phyloP scores from a whole-genome alignment of 78 protist genomes.

The Protostelium mycophagum region DNA sequence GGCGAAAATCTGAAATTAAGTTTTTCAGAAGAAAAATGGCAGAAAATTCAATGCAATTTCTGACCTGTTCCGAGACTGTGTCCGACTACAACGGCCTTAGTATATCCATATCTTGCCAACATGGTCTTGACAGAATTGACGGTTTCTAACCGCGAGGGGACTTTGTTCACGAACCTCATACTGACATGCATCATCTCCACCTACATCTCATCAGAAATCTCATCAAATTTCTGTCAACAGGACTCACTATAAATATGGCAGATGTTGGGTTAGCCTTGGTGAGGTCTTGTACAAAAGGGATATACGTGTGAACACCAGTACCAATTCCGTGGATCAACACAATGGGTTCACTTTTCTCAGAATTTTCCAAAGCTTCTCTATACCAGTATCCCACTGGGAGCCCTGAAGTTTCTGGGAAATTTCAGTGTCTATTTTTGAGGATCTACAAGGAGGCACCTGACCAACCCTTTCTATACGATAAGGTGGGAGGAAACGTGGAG shows the following conservation, averaged over 20 bases:
- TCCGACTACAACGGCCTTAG: neutral
- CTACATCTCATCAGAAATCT: neutral
- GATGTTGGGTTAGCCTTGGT: neutral
- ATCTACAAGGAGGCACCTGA: neutral
- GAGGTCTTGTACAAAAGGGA: neutral
- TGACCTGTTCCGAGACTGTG: neutral
- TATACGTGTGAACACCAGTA: neutral
- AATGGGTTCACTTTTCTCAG: neutral
- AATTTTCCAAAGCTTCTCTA: neutral
- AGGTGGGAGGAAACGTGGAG: neutral
- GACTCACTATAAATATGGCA: neutral
- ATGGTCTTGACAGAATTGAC: neutral
- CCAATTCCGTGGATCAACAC: neutral
- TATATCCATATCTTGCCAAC: neutral
- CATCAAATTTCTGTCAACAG: neutral
- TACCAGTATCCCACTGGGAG: neutral
- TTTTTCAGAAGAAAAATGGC: too few species aligned
- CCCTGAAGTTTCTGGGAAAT: neutral
- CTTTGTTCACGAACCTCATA: neutral
- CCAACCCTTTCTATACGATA: neutral
- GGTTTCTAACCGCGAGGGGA: neutral
- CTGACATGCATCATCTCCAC: neutral
- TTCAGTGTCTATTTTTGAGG: neutral
- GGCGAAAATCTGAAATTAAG: too few species aligned
- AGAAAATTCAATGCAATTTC: too few species aligned